These are phyloP conservation scores for Allium fistulosum DNA, from an alignment of 106 monocot genomes.

Conservation along the genomic window DNA sequence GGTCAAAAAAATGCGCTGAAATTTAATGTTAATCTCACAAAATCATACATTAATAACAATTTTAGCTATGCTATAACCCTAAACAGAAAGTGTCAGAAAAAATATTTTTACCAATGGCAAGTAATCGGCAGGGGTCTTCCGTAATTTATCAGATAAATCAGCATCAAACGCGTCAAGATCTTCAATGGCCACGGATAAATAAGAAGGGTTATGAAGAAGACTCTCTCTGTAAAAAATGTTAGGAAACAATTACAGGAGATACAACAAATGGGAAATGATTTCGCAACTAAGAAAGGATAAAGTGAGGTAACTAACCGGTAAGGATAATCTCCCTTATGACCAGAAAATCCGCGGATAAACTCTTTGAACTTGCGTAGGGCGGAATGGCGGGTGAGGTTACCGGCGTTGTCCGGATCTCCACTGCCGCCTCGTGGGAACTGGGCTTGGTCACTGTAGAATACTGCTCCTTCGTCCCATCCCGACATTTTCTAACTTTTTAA, in stretches of 20 bases:
- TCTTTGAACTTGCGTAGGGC: slow-evolving; percentile 98
- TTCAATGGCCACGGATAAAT: slow-evolving; percentile 76
- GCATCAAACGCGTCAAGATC: slow-evolving; percentile 87
- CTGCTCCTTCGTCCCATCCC: slow-evolving; percentile 94
- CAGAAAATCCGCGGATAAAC: slow-evolving; percentile 87
- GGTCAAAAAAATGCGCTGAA: too few relatives aligned
- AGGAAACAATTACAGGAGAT: background rate
- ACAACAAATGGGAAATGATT: background rate
- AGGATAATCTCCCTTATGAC: slow-evolving; percentile 68
- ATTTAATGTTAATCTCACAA: too few relatives aligned
- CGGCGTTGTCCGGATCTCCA: slow-evolving; percentile 45
- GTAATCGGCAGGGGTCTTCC: slow-evolving; percentile 73
- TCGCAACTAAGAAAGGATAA: background rate
- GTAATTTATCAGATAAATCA: slow-evolving; percentile 79
- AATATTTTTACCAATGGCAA: slow-evolving; percentile 55
- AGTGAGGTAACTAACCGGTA: slow-evolving; percentile 44
- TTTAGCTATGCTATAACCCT: too few relatives aligned
- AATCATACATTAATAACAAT: too few relatives aligned
- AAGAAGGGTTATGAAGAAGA: slow-evolving; percentile 63
- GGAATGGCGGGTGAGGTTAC: slow-evolving; percentile 69
- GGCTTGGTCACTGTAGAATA: slow-evolving; percentile 97
- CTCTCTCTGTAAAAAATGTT: slow-evolving; percentile 43
- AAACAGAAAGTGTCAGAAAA: too few relatives aligned
- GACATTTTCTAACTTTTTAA: slow-evolving; percentile 54
- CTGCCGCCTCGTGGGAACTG: slow-evolving; percentile 77